Evolutionary conservation across 1,284 basidiomycete species (phyloP).

Genomic region (Fomes fomentarius): DNA sequence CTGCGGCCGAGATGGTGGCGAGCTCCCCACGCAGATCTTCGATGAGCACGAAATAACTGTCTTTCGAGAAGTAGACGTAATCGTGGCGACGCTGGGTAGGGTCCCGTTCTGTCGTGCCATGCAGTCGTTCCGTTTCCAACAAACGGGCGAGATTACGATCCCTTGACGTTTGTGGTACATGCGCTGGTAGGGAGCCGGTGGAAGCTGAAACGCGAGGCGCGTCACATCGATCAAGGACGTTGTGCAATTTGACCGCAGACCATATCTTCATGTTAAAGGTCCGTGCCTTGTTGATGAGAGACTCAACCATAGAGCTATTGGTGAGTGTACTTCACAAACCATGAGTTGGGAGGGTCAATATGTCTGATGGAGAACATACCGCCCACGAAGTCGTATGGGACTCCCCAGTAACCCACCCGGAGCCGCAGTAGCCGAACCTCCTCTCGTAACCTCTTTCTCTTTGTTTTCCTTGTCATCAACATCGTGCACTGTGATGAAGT

Average conservation of each 20-base stretch:
- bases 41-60: slow-evolving; percentile 83
- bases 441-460: slow-evolving; percentile 31
- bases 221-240: slow-evolving; percentile 67
- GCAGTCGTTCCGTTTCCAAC: slow-evolving; percentile 85
- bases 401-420: slow-evolving; percentile 50
- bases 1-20: slow-evolving; percentile 68
- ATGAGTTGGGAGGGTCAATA: background rate
- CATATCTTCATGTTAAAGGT: slow-evolving; percentile 90
- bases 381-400: slow-evolving; percentile 62
- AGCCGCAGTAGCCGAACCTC: slow-evolving; percentile 2
- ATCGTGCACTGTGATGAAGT: slow-evolving; percentile 71
- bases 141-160: slow-evolving; percentile 61
- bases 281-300: slow-evolving; percentile 76
- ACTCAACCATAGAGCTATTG: slow-evolving; percentile 32
- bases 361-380: slow-evolving; percentile 44
- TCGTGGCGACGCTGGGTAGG: slow-evolving; percentile 86
- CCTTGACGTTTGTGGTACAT: slow-evolving; percentile 26
- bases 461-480: slow-evolving; percentile 70
- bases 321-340: background rate
- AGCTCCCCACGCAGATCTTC: slow-evolving; percentile 88
- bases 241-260: slow-evolving; percentile 76
- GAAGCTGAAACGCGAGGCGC: slow-evolving; percentile 34
- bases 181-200: slow-evolving; percentile 29
- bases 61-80: slow-evolving; percentile 86
- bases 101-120: slow-evolving; percentile 93